Base-by-base conservation (phyloP, 2,329 filamentous ascomycete genomes). In the Camptophora hylomeconis region DNA sequence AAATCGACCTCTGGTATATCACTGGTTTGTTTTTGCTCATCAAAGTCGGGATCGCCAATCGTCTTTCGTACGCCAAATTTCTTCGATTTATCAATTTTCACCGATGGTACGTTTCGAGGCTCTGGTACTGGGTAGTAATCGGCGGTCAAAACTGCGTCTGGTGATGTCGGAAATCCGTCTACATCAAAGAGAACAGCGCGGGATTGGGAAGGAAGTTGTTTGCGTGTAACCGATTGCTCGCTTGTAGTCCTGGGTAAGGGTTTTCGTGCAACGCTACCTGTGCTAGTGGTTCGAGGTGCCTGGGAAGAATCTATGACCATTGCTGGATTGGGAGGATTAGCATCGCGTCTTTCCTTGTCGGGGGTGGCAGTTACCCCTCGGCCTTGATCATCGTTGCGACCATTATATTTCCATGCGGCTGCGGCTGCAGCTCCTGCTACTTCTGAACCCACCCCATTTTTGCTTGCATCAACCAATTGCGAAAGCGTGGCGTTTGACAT, bases 401-500 rank as follows among this genome's bases (percentile, higher is more conserved):
- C 31, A 20, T 36, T 37, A 20, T 27, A 52, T 45, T 43, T 53
- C 50, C 59, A 59, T 28, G 58, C 52, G 33, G 53, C 46, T 31
- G 54, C 50, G 31, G 53, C 50, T 30, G 52, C 54, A 29, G 55
- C 53, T 14, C 50, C 48, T 22, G 56, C 54, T 34, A 47, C 40
- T 36, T 49, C 30, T 43, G 48, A 48, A 25, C 58, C 49, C 26
- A 71, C 52, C 4, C 16, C 15, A 7, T 30, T 15, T 13, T 67
- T 69, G 30, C 70, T 72, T 24, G 78, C 79, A 41, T 76, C 78
- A 17, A 72, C 73, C 49, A 95, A 65, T 49, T 94, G 83, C 24
- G 75, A 68, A 24, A 94, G 63, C 1, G 87, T 95, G 1, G 74
- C 75, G 42, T 67, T 70, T 15, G 89, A 93, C 51, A 95, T 75